Evolutionary conservation across 208 protist genomes (phyloP), one percentile per base, ranked within the genome.

Genomic region (Polymyxa betae): DNA sequence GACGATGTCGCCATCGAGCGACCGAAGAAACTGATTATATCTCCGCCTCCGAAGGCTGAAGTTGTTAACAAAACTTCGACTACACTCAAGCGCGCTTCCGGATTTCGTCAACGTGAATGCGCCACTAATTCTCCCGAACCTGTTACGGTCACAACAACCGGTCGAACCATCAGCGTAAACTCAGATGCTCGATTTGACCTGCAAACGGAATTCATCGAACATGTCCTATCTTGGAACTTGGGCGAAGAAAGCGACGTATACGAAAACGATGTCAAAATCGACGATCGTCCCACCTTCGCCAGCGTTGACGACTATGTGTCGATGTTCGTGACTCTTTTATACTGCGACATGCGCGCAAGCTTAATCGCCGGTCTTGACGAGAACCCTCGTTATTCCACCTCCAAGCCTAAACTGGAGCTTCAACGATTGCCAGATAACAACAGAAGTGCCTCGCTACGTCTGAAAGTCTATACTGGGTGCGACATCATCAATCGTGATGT

Each of bases 151-250:
- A 60, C 49, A 60, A 60, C 12, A 5, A 5, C 5, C 24, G 24
- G 49, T 24, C 12, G 12, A 29, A 29, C 49, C 5, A 60, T 24
- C 49, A 29, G 24, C 35, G 5, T n/a, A 5, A 82, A 43, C 35
- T 20, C 5, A 38, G 72, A 35, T 40, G 72, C 5, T 43, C 72
- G 72, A 40, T 35, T 5, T 5, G 72, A 82, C 35, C n/a, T 82
- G 16, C 35, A 82, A n/a, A 5, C 5, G 5, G 72, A 82, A 82
- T 82, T 82, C 35, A 43, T 82, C 10, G 72, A 82, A 20, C 35
- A 82, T 12, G 72, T 82, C 16, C 72, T 82, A n/a, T 43, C 35
- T 38, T 82, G 72, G 72, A n/a, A 82, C n/a, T 35, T 82, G n/a
- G 72, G 10, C n/a, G 16, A 35, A 35, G 72, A 35, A 5, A 32